These are phyloP conservation scores for Kwoniella shandongensis DNA, from an alignment of 768 basidiomycete genomes.

Conservation along the genomic window DNA sequence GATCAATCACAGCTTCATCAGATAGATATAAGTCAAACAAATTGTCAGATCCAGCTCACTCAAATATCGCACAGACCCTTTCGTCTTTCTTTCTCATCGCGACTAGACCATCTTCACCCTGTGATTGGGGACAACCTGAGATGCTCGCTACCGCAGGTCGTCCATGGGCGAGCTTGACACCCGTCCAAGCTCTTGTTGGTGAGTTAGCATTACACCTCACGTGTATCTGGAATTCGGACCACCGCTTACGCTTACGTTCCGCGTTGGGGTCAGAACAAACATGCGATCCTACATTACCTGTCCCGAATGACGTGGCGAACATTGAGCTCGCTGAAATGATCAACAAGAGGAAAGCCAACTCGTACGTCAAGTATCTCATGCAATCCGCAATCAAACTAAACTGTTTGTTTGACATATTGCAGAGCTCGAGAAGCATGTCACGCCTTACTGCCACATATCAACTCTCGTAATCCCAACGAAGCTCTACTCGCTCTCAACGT, in stretches of 20 bases:
- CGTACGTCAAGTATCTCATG: constrained; percentile 58
- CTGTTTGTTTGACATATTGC: constrained; percentile 8
- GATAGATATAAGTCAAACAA: too few species aligned
- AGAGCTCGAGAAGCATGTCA: constrained; percentile 92
- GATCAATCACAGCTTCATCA: too few species aligned
- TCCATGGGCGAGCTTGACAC: constrained; percentile 49
- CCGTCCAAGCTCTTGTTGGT: constrained; percentile 52
- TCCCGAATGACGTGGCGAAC: constrained; percentile 88
- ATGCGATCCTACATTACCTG: constrained; percentile 79
- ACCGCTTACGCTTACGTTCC: too few species aligned
- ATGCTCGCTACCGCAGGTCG: constrained; percentile 23
- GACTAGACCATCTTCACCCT: neutral
- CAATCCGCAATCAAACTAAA: neutral
- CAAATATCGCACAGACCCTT: constrained; percentile 4
- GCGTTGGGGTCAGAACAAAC: constrained; percentile 70
- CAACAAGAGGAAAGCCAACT: constrained; percentile 94
- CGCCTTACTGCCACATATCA: constrained; percentile 76
- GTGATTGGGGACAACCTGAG: neutral
- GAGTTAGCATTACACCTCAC: constrained; percentile 25
- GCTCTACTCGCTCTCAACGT: constrained; percentile 71
- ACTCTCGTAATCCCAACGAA: constrained; percentile 90
- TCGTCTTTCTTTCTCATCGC: constrained; percentile 3
- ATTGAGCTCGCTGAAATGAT: constrained; percentile 92
- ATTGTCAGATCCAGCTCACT: constrained; percentile 7
- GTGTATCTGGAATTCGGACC: too few species aligned